Evolutionary conservation across 495 filamentous ascomycete species (phyloP), one percentile per base, ranked within the genome.

Genomic region (Apodospora peruviana): DNA sequence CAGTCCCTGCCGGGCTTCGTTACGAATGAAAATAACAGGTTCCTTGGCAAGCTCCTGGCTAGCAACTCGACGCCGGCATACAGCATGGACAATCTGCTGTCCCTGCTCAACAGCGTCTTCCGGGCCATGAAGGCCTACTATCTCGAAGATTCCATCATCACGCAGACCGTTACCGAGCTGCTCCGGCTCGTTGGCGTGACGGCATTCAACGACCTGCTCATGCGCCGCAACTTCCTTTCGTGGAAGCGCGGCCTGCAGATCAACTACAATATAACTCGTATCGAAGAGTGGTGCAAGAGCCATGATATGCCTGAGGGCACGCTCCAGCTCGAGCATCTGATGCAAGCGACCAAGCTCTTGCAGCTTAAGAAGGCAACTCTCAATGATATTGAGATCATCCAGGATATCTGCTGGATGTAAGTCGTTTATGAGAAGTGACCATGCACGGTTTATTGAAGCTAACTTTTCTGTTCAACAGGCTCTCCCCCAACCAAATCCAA

Each of bases 401-500:
- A 99, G 74, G 94, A 99, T 64, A 99, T 99, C 52, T 99, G 94
- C 77, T 99, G 94, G 94, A 97, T 97, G 93, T 91, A 70, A 79
- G 84, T 78, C 35, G 11, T 47, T 37, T 49, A 27, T 27, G 20
- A 2, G 12, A 8, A 18, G 2, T 24, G 23, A 23, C n/a, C 8
- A 29, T 8, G 21, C 12, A 22, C 2, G 21, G 34, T 14, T 40
- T 52, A 18, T 47, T 21, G 9, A 5, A 25, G 21, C 62, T 67
- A 51, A 67, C 49, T 25, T 14, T 20, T 17, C 8, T 14, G 35
- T 24, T 44, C n/a, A n/a, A 32, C 27, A 89, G 87, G 88, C 84
- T 99, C 34, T 96, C 93, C 0, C 91, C 94, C 16, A 97, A 95
- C 65, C 94, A 99, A 66, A 99, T 99, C 46, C 94, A 99, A 62